Evolutionary conservation across 495 filamentous ascomycete species (phyloP).

Genomic region (Penicillium arizonense): DNA sequence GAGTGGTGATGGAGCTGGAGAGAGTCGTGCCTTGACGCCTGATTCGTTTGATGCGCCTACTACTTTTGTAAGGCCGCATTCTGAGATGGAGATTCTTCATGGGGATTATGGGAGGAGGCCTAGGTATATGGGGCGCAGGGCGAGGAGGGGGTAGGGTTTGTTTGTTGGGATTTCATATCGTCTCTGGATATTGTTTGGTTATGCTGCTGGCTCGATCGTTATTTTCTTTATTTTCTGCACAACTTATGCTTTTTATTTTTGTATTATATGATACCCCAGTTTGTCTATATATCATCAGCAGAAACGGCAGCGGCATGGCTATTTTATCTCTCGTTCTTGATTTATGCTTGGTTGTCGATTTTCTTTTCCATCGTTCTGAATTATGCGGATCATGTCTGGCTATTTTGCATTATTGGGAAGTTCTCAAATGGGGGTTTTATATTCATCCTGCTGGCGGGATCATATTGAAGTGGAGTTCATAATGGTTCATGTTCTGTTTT

Average conservation of each 20-base stretch:
- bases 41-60: slow-evolving; percentile 14
- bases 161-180: neutral
- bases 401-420: neutral
- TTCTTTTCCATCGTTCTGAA: neutral
- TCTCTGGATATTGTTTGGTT: neutral
- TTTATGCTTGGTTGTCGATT: neutral
- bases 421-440: neutral
- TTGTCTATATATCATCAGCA: neutral
- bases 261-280: slow-evolving; percentile 16
- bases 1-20: neutral
- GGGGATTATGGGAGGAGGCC: slow-evolving; percentile 29
- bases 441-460: neutral
- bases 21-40: slow-evolving; percentile 8
- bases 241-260: neutral
- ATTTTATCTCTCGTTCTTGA: neutral
- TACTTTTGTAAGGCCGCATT: slow-evolving; percentile 8
- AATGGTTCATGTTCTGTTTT: too few species aligned
- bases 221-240: neutral
- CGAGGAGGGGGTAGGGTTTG: slow-evolving; percentile 24
- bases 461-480: neutral
- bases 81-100: slow-evolving; percentile 18
- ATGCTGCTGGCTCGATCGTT: neutral
- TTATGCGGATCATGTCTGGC: neutral
- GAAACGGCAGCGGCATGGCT: neutral
- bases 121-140: slow-evolving; percentile 39